Evolutionary conservation across 1,284 basidiomycete species (phyloP), one percentile per base, ranked within the genome.

Genomic region (Pholiota adiposa): DNA sequence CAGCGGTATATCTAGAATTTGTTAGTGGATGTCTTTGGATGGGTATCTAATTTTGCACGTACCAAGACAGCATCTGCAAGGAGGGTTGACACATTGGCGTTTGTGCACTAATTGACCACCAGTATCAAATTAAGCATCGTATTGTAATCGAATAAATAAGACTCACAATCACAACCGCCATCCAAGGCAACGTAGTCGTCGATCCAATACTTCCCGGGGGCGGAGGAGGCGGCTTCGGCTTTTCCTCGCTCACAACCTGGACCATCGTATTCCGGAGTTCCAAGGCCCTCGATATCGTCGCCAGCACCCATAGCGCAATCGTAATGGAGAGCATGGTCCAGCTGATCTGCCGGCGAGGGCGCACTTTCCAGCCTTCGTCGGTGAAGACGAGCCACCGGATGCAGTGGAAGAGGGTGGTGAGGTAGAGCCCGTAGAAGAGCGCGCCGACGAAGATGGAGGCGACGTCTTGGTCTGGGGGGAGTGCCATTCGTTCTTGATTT

Each of bases 311-410:
- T 4, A 63, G 44, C n/a, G 52, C 40, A 14, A 63, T 33, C 4
- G 59, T 60, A 21, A 43, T 56, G 14, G n/a, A 16, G 25, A 63
- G 21, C 41, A 57, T 38, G 16, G 49, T 53, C 43, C 54, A 40
- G 38, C 52, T 43, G 23, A 60, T 56, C n/a, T 33, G 23, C 31
- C 58, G 54, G 18, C 62, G 27, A 8, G n/a, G n/a, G n/a, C n/a
- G n/a, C n/a, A 63, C 8, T 16, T 38, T 60, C 62, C 62, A 63
- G 8, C 62, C 62, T 8, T 63, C 58, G 36, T 63, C 62, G 19
- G 46, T 60, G 34, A 55, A 63, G 0, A 60, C 33, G 12, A 63
- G 52, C 58, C 62, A 63, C 1, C 62, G 62, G 31, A 63, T 29
- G 53, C 62, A 60, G 33, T 25, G 29, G 23, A 43, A 40, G 4